Evolutionary conservation across 2,329 filamentous ascomycete genomes (phyloP).

Genomic region (Orbilia brochopaga): DNA sequence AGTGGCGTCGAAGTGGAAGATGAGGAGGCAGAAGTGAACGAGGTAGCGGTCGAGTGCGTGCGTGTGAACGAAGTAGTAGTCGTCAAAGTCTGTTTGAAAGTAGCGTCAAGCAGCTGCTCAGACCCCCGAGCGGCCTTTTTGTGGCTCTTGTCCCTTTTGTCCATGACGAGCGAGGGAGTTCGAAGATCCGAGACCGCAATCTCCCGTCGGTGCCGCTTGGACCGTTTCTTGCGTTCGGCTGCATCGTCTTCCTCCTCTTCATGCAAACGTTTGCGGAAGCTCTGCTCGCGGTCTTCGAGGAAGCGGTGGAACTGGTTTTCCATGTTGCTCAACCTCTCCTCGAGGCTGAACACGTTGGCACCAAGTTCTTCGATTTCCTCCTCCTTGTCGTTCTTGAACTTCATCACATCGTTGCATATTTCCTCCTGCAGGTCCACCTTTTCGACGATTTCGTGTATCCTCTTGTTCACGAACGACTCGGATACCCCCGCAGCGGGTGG

Average conservation of each 20-base stretch:
- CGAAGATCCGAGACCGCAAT: constrained; percentile 18
- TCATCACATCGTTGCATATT: constrained; percentile 46
- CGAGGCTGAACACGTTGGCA: constrained; percentile 40
- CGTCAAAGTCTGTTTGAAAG: constrained; percentile 39
- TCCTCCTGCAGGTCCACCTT: constrained; percentile 48
- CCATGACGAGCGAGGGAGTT: constrained; percentile 24
- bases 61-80: constrained; percentile 47
- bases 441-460: constrained; percentile 39
- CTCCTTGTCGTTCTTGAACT: constrained; percentile 42
- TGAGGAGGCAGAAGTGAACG: constrained; percentile 41
- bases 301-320: constrained; percentile 32
- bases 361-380: constrained; percentile 43
- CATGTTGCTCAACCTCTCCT: constrained; percentile 34
- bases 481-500: constrained; percentile 10
- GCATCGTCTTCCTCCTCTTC: constrained; percentile 35
- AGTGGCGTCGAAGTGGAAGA: constrained; percentile 23
- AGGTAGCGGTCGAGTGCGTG: constrained; percentile 44
- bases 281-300: constrained; percentile 32
- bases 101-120: constrained; percentile 32
- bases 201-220: constrained; percentile 23
- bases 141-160: constrained; percentile 24
- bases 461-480: constrained; percentile 41
- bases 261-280: constrained; percentile 31
- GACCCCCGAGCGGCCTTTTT: constrained; percentile 33
- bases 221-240: constrained; percentile 20